Conservation (phyloP, 2,329 filamentous ascomycete species). For the Cucurbitaria berberidis region DNA sequence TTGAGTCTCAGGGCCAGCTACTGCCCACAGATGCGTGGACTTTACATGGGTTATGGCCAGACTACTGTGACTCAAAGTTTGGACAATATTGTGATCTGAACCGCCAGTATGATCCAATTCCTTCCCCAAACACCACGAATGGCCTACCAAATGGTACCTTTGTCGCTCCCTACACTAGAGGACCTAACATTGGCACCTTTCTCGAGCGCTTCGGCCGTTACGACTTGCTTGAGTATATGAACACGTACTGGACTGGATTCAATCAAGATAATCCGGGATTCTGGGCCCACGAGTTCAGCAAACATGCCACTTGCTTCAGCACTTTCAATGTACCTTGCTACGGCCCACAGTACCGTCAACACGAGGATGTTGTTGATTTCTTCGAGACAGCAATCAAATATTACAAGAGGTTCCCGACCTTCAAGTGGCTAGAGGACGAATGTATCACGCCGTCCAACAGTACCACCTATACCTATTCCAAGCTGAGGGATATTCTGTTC, state of each 20-base stretch:
- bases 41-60: constrained; percentile 55
- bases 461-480: constrained; percentile 61
- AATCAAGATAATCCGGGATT: constrained; percentile 63
- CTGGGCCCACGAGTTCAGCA: constrained; percentile 72
- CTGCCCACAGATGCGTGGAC: constrained; percentile 65
- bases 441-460: constrained; percentile 65
- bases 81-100: constrained; percentile 71
- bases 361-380: constrained; percentile 68
- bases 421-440: constrained; percentile 61
- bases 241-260: constrained; percentile 68
- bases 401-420: constrained; percentile 66
- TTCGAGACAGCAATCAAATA: constrained; percentile 66
- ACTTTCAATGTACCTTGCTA: constrained; percentile 71
- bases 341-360: constrained; percentile 61
- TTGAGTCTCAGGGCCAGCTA: constrained; percentile 63
- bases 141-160: constrained; percentile 58
- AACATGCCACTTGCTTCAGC: constrained; percentile 71
- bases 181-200: constrained; percentile 64
- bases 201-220: constrained; percentile 63
- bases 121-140: constrained; percentile 68
- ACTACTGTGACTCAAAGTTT: constrained; percentile 62
- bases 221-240: constrained; percentile 70
- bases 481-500: constrained; percentile 60
- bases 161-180: constrained; percentile 66
- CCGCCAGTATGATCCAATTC: constrained; percentile 68